Evolutionary conservation across 441 rosid species (phyloP), one percentile per base, ranked within the genome.

Genomic region (Brassica hybrid): DNA sequence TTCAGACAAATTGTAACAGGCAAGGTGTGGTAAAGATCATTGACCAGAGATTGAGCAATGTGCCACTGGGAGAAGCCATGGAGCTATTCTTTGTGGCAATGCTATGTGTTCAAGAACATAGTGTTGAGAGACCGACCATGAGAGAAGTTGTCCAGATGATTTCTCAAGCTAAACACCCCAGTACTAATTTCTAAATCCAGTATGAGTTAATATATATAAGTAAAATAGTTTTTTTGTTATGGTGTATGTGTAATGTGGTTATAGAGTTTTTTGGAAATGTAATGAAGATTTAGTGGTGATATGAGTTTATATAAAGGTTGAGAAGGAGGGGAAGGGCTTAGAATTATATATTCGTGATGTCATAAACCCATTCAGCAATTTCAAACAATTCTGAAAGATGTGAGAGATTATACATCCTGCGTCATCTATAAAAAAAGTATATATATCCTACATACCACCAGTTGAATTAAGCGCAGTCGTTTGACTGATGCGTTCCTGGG

Each of bases 131-230:
- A 73, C 98, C 98, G 11, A 90, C 95, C 58, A 93, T 88, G 96
- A 87, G 91, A 82, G 97, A 93, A 74, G 96, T 93, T 68, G 94
- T 91, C 76, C 94, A 93, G 76, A 91, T 91, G 89, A 90, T 90
- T 12, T 69, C 75, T 56, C 78, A 81, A 45, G 81, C 76, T 21
- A 76, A 76, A 81, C 72, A 81, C 16, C 78, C 80, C 5, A 67
- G 54, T 64, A 67, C 80, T 67, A 76, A 21, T 21, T 21, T 52
- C 64, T 69, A 72, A 61, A 71, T 60, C 52, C 58, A 67, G 21
- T 12, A 45, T 72, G 62, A 67, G 57, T 21, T 56, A 8, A 27
- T 63, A 77, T 72, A 61, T 54, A 52, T 48, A n/a, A 21, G 23
- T 21, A 21, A 21, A 21, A 21, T 57, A 19, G 4, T 27, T 9